Percentiles rank a stretch among this genome's conserved stretches.
Evolutionary conservation across 352 stramenopile species (phyloP).

Genomic region (Pythium phragmitis): DNA sequence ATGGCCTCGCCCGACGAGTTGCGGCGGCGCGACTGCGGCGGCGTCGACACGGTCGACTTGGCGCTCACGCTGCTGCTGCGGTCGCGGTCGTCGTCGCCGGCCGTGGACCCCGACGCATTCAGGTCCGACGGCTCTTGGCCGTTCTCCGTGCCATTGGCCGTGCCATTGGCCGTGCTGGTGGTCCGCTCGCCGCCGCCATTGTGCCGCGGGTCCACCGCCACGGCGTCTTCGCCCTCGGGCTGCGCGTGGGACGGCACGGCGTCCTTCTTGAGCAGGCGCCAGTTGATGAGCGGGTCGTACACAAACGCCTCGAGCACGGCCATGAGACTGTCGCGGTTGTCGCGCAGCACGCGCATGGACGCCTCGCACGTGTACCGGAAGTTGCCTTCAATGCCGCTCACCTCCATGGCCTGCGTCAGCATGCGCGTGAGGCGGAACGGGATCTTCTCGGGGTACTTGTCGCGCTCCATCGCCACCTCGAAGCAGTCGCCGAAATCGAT

Average conservation of each 20-base stretch:
- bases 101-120: conserved; percentile 12
- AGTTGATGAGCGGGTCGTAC: conserved; percentile 99
- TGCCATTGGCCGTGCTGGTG: conserved; percentile 12
- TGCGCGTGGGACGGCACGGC: conserved; percentile 73
- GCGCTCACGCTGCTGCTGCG: conserved; percentile 55
- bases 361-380: conserved; percentile 98
- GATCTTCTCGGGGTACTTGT: conserved; percentile 99
- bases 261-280: conserved; percentile 93
- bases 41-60: conserved; percentile 63
- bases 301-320: conserved; percentile 99
- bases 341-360: conserved; percentile 97
- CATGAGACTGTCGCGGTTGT: conserved; percentile 99
- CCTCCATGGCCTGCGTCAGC: conserved; percentile 98
- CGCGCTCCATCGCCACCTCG: conserved; percentile 99
- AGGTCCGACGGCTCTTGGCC: conserved; percentile 23
- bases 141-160: not conserved
- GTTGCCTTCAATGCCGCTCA: conserved; percentile 99
- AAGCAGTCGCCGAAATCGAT: conserved; percentile 99
- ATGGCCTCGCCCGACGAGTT: conserved; percentile 69
- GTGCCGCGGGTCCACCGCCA: conserved; percentile 32
- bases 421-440: conserved; percentile 99
- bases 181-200: not conserved
- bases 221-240: conserved; percentile 53
- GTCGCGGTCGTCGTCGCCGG: conserved; percentile 24
- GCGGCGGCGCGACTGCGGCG: conserved; percentile 35